Evolutionary conservation across 208 protist species (phyloP).

Genomic region (Wallacemonas collosoma): DNA sequence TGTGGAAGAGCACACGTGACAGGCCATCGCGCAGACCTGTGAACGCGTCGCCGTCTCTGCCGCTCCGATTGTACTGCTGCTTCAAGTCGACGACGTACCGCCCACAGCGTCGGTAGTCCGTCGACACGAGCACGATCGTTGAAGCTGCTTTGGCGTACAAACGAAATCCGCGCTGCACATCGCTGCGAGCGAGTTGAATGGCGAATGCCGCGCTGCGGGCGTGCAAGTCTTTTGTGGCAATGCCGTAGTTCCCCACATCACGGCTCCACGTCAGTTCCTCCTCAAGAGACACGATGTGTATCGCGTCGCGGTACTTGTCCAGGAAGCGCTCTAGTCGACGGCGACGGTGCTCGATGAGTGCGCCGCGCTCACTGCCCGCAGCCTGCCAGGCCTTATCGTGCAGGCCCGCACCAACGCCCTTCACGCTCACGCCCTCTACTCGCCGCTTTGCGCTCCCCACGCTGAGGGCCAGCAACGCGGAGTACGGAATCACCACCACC

Average conservation of each 20-base stretch:
- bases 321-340: slow-evolving; percentile 61
- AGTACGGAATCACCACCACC: slow-evolving; percentile 77
- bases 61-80: slow-evolving; percentile 20
- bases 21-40: slow-evolving; percentile 41
- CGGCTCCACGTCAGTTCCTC: slow-evolving; percentile 76
- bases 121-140: slow-evolving; percentile 40
- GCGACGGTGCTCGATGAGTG: slow-evolving; percentile 52
- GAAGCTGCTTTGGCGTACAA: slow-evolving; percentile 18
- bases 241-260: slow-evolving; percentile 74
- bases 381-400: slow-evolving; percentile 45
- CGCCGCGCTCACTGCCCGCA: slow-evolving; percentile 39
- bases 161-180: slow-evolving; percentile 26
- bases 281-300: slow-evolving; percentile 79
- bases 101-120: slow-evolving; percentile 58
- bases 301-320: slow-evolving; percentile 50
- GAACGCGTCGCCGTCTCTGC: slow-evolving; percentile 2
- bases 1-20: slow-evolving; percentile 76
- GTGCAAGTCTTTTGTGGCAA: slow-evolving; percentile 56
- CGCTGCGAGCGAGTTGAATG: slow-evolving; percentile 60
- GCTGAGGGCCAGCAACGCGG: slow-evolving; percentile 58
- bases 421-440: slow-evolving; percentile 40
- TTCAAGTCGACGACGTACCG: slow-evolving; percentile 70
- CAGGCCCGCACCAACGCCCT: slow-evolving; percentile 34
- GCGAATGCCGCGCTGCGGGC: slow-evolving; percentile 62
- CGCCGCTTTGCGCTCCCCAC: slow-evolving; percentile 39